A percentile compares a stretch with the other conserved stretches of the same genome.
These are phyloP conservation scores for Chrysanthemum makinoi DNA, from an alignment of 129 eudicot genomes.

Conservation along the genomic window DNA sequence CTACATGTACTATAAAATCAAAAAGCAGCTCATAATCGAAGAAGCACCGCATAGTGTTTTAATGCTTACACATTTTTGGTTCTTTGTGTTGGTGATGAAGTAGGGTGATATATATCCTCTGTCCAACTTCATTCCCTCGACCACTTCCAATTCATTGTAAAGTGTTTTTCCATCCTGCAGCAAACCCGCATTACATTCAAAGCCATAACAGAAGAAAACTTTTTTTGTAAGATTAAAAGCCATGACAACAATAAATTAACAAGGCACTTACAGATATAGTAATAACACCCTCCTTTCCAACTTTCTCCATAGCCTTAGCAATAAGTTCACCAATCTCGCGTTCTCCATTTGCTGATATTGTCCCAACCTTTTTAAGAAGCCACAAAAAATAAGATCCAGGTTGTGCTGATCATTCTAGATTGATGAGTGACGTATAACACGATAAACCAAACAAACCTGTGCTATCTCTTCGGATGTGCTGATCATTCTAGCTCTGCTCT, in stretches of 20 bases:
- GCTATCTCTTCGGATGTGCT: conserved; percentile 72
- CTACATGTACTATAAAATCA: background rate
- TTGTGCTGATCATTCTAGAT: background rate
- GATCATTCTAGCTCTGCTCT: conserved; percentile 66
- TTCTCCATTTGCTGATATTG: conserved; percentile 54
- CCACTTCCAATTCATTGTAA: conserved; percentile 59
- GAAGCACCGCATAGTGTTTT: background rate
- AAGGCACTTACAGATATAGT: conserved; percentile 40
- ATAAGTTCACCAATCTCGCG: conserved; percentile 54
- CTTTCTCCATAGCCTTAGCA: conserved; percentile 57
- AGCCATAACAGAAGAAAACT: background rate
- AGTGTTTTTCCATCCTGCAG: conserved; percentile 61
- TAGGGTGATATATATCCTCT: conserved; percentile 65
- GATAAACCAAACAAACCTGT: conserved; percentile 38
- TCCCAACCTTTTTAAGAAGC: conserved; percentile 41
- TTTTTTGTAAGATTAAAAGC: background rate
- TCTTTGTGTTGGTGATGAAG: conserved; percentile 57
- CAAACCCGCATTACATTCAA: conserved; percentile 8
- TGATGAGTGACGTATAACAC: background rate
- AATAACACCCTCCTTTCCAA: conserved; percentile 53
- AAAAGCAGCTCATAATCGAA: background rate
- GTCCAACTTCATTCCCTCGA: conserved; percentile 67
- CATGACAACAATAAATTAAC: background rate
- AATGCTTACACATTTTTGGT: conserved; percentile 56
- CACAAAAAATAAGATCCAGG: too few relatives aligned